A percentile compares a stretch with the other conserved stretches of the same genome.
phyloP scores from a whole-genome alignment of 2,329 filamentous ascomycete genomes.

The Pseudocercospora macadamiae region DNA sequence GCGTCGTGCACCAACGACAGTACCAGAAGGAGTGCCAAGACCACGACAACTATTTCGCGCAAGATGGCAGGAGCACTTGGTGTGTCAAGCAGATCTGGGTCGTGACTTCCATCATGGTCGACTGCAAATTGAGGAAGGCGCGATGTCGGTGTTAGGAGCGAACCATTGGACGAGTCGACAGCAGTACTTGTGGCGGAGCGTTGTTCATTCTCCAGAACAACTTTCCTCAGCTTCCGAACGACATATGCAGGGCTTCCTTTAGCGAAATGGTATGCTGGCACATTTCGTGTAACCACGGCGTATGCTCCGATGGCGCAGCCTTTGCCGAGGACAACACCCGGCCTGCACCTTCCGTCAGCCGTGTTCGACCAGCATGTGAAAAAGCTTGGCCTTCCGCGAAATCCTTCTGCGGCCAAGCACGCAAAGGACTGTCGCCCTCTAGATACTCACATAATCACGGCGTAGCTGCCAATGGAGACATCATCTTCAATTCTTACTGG shows the following conservation, averaged over 20 bases:
- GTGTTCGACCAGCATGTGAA: constrained; percentile 3
- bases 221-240: not conserved
- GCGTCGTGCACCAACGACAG: not conserved
- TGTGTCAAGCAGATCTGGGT: no score
- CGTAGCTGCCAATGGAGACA: not conserved
- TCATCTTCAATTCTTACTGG: constrained; percentile 1
- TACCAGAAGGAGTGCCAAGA: not conserved
- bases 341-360: constrained; percentile 2
- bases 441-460: constrained; percentile 3
- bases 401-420: not conserved
- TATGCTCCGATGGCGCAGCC: not conserved
- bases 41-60: not conserved
- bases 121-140: no score
- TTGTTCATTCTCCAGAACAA: not conserved
- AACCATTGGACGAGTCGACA: no score
- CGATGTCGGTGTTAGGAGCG: not conserved
- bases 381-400: not conserved
- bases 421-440: not conserved
- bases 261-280: not conserved
- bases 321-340: not conserved
- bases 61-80: not conserved
- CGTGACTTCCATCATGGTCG: no score
- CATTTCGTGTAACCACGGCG: not conserved
- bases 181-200: not conserved
- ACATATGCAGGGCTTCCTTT: not conserved